Conservation (phyloP, 2,329 filamentous ascomycete species). For the Gremmenia infestans region DNA sequence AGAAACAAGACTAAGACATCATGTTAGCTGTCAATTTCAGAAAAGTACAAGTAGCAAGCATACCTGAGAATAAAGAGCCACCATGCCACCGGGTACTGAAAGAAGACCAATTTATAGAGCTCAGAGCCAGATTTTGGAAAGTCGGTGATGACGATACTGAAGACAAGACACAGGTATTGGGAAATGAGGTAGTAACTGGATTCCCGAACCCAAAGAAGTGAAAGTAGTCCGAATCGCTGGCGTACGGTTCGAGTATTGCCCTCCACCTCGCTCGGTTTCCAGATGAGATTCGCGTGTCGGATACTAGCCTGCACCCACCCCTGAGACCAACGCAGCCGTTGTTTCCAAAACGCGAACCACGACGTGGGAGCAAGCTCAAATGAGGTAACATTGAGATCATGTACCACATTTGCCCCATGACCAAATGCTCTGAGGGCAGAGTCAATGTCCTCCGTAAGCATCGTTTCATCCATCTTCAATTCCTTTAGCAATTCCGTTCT, state of each 20-base stretch:
- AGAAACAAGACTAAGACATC: constrained; percentile 33
- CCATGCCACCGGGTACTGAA: constrained; percentile 42
- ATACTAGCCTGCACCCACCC: constrained; percentile 45
- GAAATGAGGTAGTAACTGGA: constrained; percentile 44
- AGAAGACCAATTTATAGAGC: constrained; percentile 40
- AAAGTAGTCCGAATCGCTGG: constrained; percentile 40
- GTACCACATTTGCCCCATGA: constrained; percentile 38
- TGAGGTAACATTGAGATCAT: constrained; percentile 44
- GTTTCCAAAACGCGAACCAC: constrained; percentile 42
- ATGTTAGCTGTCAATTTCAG: not conserved
- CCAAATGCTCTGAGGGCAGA: constrained; percentile 39
- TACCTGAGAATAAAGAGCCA: constrained; percentile 43
- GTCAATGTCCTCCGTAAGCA: constrained; percentile 47
- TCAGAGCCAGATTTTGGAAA: constrained; percentile 36
- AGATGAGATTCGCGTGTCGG: constrained; percentile 38
- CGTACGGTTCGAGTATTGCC: constrained; percentile 31
- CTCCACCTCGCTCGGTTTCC: constrained; percentile 34
- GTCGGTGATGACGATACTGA: constrained; percentile 40
- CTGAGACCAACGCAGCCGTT: constrained; percentile 45
- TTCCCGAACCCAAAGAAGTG: constrained; percentile 41
- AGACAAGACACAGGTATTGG: constrained; percentile 42
- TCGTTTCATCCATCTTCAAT: constrained; percentile 45
- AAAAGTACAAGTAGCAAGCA: constrained; percentile 5
- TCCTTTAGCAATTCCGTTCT: constrained; percentile 38
- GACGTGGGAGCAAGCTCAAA: constrained; percentile 44